Evolutionary conservation across 2,329 filamentous ascomycete genomes (phyloP).

Genomic region (Nemania bipapillata): DNA sequence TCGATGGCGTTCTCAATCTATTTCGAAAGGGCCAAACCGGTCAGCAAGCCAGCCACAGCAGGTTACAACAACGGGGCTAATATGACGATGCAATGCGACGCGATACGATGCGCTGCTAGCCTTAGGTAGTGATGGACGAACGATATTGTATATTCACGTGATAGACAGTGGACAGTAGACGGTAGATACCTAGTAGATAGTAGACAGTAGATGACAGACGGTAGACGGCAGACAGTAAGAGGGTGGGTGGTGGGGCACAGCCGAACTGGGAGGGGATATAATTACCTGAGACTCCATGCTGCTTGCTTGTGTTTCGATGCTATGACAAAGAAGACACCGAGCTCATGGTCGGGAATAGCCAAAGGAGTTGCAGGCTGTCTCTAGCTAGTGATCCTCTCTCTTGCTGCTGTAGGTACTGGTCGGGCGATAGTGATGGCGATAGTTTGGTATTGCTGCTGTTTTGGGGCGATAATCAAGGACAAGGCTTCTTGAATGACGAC

Average conservation of each 20-base stretch:
- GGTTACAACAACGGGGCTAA: background rate
- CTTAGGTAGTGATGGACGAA: too few relatives aligned
- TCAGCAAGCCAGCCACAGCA: slow-evolving; percentile 26
- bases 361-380: slow-evolving; percentile 23
- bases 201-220: background rate
- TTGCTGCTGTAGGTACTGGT: slow-evolving; percentile 1
- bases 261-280: slow-evolving; percentile 36
- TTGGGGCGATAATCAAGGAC: background rate
- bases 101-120: slow-evolving; percentile 1
- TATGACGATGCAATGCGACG: slow-evolving; percentile 27
- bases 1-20: slow-evolving; percentile 95
- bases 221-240: slow-evolving; percentile 22
- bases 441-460: background rate
- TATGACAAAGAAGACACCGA: slow-evolving; percentile 45
- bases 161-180: background rate
- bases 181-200: background rate
- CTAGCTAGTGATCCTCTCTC: background rate
- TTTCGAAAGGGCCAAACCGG: slow-evolving; percentile 22
- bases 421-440: slow-evolving; percentile 9
- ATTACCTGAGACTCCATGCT: slow-evolving; percentile 62
- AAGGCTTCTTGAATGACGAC: slow-evolving; percentile 34
- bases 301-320: slow-evolving; percentile 48
- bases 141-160: too few relatives aligned
- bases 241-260: slow-evolving; percentile 34
- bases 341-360: slow-evolving; percentile 41